phyloP scores from a whole-genome alignment of 164 flowering plant genomes.

The Dillenia suffruticosa region DNA sequence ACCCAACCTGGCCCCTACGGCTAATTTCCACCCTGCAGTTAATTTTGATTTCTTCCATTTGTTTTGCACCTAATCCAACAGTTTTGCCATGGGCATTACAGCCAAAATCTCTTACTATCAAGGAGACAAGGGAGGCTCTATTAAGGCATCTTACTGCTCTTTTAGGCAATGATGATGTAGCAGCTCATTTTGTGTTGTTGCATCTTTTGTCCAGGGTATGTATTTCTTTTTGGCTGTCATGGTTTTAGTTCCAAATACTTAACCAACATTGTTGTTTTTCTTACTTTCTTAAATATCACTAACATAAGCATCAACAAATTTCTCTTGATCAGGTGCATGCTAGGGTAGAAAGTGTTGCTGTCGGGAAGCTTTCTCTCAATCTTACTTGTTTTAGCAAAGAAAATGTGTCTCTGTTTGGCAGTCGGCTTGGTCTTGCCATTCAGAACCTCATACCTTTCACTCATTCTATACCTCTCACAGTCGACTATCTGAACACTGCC shows the following conservation, averaged over 20 bases:
- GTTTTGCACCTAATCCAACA: background rate
- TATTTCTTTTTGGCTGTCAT: background rate
- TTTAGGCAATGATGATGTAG: slow-evolving; percentile 81
- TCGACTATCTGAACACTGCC: slow-evolving; percentile 71
- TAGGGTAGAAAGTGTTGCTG: slow-evolving; percentile 60
- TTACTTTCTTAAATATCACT: background rate
- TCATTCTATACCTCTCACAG: slow-evolving; percentile 53
- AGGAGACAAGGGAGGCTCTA: slow-evolving; percentile 57
- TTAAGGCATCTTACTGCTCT: slow-evolving; percentile 61
- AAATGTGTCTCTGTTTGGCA: slow-evolving; percentile 56
- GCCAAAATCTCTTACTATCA: slow-evolving; percentile 48
- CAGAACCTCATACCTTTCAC: slow-evolving; percentile 70
- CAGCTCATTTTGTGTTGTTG: slow-evolving; percentile 82
- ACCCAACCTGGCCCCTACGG: background rate
- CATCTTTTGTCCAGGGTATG: slow-evolving; percentile 83
- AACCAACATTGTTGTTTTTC: background rate
- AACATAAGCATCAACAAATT: background rate
- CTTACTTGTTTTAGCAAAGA: slow-evolving; percentile 67
- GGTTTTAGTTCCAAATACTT: too few relatives aligned
- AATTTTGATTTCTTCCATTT: background rate
- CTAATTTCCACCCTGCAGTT: background rate
- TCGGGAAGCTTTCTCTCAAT: slow-evolving; percentile 91
- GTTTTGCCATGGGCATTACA: slow-evolving; percentile 19
- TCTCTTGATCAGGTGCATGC: slow-evolving; percentile 67
- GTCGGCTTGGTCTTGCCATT: slow-evolving; percentile 36